phyloP scores from a whole-genome alignment of 129 eudicot species.

The Escallonia herrerae region DNA sequence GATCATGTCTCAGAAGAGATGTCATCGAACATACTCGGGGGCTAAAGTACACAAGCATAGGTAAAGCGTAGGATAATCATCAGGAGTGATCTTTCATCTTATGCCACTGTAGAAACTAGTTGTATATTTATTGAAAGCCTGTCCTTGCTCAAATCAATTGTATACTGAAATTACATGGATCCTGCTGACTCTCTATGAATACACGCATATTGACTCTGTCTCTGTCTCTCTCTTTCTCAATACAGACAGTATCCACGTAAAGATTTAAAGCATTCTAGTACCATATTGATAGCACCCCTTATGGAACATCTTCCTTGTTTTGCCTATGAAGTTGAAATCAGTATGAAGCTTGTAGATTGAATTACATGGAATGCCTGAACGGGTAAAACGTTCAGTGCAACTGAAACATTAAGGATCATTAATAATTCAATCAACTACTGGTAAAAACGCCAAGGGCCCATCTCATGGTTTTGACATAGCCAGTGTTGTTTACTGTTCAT shows the following conservation, averaged over 20 bases:
- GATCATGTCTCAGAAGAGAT: constrained; percentile 45
- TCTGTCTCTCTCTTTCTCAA: background rate
- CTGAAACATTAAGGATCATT: too few relatives aligned
- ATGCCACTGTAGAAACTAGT: background rate
- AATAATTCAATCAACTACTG: too few relatives aligned
- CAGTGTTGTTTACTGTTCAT: too few relatives aligned
- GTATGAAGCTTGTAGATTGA: too few relatives aligned
- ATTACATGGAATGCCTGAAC: too few relatives aligned
- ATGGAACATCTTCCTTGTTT: too few relatives aligned
- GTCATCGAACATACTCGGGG: constrained; percentile 11
- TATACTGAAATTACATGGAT: background rate
- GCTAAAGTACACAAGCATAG: background rate
- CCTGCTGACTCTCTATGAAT: background rate
- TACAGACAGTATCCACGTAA: background rate
- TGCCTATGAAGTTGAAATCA: too few relatives aligned
- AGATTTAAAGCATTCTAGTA: background rate
- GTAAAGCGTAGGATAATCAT: background rate
- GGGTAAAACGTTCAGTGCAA: too few relatives aligned
- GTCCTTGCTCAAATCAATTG: background rate
- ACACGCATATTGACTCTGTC: background rate
- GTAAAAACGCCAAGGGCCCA: too few relatives aligned
- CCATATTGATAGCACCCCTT: too few relatives aligned
- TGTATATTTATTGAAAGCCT: background rate
- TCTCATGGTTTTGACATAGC: too few relatives aligned
- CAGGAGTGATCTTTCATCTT: background rate